Percentiles rank a stretch among this genome's conserved stretches.
These are phyloP conservation scores for Cryptococcus sp. DNA, from an alignment of 1,284 basidiomycete genomes.

Conservation along the genomic window DNA sequence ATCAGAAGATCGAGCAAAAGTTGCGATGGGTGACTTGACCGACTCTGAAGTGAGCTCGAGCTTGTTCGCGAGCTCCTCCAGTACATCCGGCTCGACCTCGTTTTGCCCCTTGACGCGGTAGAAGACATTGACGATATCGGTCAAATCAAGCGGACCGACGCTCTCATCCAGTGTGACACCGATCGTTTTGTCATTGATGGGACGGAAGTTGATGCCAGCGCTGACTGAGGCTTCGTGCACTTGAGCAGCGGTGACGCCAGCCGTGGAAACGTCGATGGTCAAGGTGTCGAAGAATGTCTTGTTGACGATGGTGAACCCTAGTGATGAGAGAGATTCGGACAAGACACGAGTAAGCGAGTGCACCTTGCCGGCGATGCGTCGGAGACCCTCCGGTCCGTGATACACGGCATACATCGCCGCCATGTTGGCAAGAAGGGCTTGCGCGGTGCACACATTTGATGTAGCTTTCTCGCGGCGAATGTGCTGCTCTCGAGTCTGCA, in stretches of 20 bases:
- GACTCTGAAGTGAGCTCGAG: constrained; percentile 36
- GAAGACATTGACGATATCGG: constrained; percentile 81
- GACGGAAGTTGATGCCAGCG: constrained; percentile 80
- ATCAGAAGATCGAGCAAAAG: constrained; percentile 69
- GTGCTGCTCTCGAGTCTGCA: constrained; percentile 96
- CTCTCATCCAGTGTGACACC: constrained; percentile 94
- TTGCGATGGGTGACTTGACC: constrained; percentile 54
- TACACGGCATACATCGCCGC: constrained; percentile 97
- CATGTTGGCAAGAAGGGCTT: constrained; percentile 94
- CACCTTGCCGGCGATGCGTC: constrained; percentile 83
- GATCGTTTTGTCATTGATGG: constrained; percentile 72
- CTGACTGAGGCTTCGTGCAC: constrained; percentile 71
- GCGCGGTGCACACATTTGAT: constrained; percentile 86
- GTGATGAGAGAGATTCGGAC: constrained; percentile 65
- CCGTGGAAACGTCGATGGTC: constrained; percentile 70
- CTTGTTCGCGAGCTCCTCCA: constrained; percentile 49
- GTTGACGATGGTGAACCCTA: constrained; percentile 67
- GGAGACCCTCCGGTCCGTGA: constrained; percentile 86
- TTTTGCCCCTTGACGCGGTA: constrained; percentile 54
- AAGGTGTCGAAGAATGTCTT: constrained; percentile 89
- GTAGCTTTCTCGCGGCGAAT: constrained; percentile 95
- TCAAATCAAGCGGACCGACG: constrained; percentile 71
- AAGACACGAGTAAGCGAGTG: constrained; percentile 86
- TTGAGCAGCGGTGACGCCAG: constrained; percentile 60
- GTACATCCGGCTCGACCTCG: constrained; percentile 46